Evolutionary conservation across 2,329 filamentous ascomycete species (phyloP).

Genomic region (Ambrosiella beaveri): DNA sequence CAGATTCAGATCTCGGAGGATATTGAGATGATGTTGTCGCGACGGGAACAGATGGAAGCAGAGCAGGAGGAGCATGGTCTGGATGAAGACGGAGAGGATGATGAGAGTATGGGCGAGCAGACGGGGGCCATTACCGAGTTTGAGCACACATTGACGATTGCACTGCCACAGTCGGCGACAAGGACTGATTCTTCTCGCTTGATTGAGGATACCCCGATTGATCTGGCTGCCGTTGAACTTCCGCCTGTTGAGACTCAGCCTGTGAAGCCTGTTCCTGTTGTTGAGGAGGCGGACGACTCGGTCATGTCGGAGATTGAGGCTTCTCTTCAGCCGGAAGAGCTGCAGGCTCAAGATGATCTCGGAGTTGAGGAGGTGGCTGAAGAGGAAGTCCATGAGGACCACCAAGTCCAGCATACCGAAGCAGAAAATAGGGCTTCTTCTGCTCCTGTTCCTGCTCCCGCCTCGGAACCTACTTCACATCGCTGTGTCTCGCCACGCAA

Average conservation of each 20-base stretch:
- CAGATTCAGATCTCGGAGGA: conserved; percentile 9
- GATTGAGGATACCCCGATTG: background rate
- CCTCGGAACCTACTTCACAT: conserved; percentile 13
- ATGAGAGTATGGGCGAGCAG: background rate
- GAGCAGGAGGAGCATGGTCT: background rate
- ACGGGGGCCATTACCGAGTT: background rate
- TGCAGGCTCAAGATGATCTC: background rate
- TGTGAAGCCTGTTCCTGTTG: background rate
- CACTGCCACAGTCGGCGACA: background rate
- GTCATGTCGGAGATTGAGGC: background rate
- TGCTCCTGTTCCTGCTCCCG: background rate
- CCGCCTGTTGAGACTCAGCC: background rate
- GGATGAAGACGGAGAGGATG: background rate
- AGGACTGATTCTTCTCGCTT: background rate
- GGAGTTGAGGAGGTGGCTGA: background rate
- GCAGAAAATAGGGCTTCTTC: no score
- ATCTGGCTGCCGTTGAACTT: background rate
- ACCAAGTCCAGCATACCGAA: no score
- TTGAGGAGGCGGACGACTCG: background rate
- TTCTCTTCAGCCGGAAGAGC: background rate
- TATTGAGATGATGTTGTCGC: conserved; percentile 10
- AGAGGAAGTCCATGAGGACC: background rate
- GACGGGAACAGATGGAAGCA: background rate
- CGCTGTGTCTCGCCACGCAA: conserved; percentile 12
- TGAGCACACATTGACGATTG: background rate